A percentile compares a stretch with the other conserved stretches of the same genome.
These are phyloP conservation scores for Cucumis melo DNA, from an alignment of 306 rosid species.

Conservation along the genomic window DNA sequence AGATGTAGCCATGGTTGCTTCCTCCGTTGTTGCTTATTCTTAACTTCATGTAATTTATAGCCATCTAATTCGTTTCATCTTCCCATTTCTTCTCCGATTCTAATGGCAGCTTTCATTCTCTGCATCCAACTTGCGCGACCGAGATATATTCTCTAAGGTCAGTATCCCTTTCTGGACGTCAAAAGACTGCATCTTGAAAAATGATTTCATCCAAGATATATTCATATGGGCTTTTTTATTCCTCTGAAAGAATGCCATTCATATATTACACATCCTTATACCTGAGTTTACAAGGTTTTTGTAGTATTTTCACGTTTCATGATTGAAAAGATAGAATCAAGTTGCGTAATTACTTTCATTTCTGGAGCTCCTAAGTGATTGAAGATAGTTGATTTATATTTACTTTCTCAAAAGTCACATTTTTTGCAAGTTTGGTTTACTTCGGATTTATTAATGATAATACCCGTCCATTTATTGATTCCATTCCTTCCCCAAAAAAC, in stretches of 20 bases:
- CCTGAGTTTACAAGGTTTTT: neutral
- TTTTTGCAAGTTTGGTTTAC: neutral
- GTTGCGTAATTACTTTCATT: neutral
- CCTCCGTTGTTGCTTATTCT: neutral
- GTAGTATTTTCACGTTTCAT: neutral
- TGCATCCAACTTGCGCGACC: slow-evolving; percentile 67
- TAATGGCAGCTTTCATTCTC: slow-evolving; percentile 62
- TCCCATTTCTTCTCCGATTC: neutral
- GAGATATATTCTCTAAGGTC: slow-evolving; percentile 88
- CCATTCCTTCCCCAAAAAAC: slow-evolving; percentile 9
- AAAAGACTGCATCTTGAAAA: neutral
- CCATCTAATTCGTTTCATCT: too few species aligned
- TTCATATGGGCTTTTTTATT: neutral
- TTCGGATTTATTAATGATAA: neutral
- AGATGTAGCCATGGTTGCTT: neutral
- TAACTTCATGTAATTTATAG: neutral
- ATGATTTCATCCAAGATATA: neutral
- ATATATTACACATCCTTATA: neutral
- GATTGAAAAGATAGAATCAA: neutral
- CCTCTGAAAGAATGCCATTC: neutral
- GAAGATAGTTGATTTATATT: too few species aligned
- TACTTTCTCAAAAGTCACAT: neutral
- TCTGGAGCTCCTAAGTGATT: neutral
- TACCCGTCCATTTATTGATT: neutral
- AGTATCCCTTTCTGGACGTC: slow-evolving; percentile 17